phyloP scores from a whole-genome alignment of 495 filamentous ascomycete species.

The Daldinia loculata region DNA sequence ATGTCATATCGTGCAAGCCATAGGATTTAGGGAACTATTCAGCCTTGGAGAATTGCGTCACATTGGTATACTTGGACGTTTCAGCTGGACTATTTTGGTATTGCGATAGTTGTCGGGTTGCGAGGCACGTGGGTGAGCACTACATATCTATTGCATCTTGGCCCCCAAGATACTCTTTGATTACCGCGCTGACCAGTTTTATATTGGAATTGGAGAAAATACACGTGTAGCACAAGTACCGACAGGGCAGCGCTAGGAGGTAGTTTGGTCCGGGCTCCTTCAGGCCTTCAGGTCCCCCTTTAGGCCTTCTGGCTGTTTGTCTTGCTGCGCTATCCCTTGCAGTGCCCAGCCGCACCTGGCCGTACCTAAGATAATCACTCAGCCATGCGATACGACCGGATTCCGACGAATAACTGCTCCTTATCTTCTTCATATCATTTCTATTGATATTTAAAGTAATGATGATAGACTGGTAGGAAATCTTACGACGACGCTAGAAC shows the following conservation, averaged over 20 bases:
- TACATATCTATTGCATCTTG: neutral
- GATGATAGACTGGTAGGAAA: neutral
- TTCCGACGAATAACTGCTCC: neutral
- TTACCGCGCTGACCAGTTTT: neutral
- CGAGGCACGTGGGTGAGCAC: conserved; percentile 15
- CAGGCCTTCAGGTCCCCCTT: neutral
- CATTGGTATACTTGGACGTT: conserved; percentile 1
- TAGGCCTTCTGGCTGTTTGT: neutral
- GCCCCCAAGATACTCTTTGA: conserved; percentile 7
- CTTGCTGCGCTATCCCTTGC: neutral
- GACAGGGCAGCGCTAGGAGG: conserved; percentile 5
- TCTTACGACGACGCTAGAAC: conserved; percentile 11
- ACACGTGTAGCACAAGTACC: conserved; percentile 11
- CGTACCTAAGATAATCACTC: neutral
- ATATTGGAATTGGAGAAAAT: neutral
- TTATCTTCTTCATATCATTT: neutral
- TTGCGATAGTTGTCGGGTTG: neutral
- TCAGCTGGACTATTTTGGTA: conserved; percentile 19
- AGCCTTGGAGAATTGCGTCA: conserved; percentile 8
- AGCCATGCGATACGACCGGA: neutral
- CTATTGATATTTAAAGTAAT: neutral
- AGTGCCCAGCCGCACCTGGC: neutral
- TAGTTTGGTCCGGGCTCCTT: conserved; percentile 7
- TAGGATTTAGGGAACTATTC: conserved; percentile 20
- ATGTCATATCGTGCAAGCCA: conserved; percentile 1